Evolutionary conservation across 2,329 filamentous ascomycete species (phyloP), one percentile per base, ranked within the genome.

Genomic region (Ceratocystis destructans): DNA sequence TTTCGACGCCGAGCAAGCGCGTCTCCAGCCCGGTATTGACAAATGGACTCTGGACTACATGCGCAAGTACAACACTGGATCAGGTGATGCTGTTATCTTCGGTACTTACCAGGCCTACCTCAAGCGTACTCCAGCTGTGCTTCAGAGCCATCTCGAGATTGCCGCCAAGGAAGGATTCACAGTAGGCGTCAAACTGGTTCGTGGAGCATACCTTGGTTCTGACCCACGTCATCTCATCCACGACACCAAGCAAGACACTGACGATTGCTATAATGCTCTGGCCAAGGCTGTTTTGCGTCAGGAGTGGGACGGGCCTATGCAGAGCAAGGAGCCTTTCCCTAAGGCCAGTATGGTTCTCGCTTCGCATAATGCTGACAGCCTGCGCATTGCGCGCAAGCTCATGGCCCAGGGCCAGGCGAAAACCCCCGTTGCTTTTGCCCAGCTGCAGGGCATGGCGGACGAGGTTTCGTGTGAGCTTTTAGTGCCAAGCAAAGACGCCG

Each of bases 391-490:
- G 15, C 80, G 81, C 28, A 77, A 76, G 12, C 75, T 86, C 31
- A 77, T 82, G 67, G 79, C 79, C 70, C 74, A 72, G 5, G 77
- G 77, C 12, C 72, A 71, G 7, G 76, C 77, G 69, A 75, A 75
- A 72, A 76, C 75, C 0, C 73, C 73, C 28, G 72, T 78, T 55
- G 74, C 75, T 0, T 79, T 77, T 61, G 78, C 88, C 2, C 92
- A 96, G 77, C 82, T 96, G 0, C 88, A 93, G 78, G 92, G 93
- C 50, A 97, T 97, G 93, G 93, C 93, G 1, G 93, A 97, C 71
- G 92, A 96, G 73, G 85, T 97, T 64, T 90, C 87, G 73, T 86
- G 83, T 73, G 83, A 85, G 73, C 76, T 87, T 15, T 73, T 81
- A 15, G 67, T 68, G 45, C 67, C 67, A 5, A 62, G 50, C n/a